These are phyloP conservation scores for Cryptococcus floricola DNA, from an alignment of 1,284 basidiomycete species.

Conservation along the genomic window DNA sequence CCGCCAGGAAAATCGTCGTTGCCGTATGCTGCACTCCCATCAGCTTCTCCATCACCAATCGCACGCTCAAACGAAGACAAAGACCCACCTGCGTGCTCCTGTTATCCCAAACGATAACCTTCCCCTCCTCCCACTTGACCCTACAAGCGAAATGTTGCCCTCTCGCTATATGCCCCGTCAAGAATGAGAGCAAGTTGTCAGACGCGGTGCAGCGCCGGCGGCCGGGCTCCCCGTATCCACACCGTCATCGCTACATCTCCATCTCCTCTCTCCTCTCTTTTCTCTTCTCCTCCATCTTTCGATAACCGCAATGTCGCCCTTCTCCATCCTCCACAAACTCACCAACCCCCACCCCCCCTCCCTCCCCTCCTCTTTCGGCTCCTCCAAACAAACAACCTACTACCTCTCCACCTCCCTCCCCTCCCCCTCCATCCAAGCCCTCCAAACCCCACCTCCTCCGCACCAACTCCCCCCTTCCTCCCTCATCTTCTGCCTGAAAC, in stretches of 20 bases:
- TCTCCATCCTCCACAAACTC: too few species aligned
- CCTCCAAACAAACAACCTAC: conserved; percentile 2
- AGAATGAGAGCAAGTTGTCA: conserved; percentile 7
- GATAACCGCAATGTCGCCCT: too few species aligned
- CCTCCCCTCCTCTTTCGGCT: conserved; percentile 11
- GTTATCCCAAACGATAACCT: conserved; percentile 10
- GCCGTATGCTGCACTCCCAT: background rate
- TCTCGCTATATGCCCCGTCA: conserved; percentile 6
- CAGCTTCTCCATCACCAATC: too few species aligned
- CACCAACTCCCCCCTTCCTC: conserved; percentile 7
- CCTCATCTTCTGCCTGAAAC: conserved; percentile 23
- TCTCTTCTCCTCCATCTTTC: too few species aligned
- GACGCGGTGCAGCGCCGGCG: background rate
- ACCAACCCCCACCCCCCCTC: conserved; percentile 2
- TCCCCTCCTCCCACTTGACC: conserved; percentile 6
- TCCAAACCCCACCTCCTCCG: conserved; percentile 6
- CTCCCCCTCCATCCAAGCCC: conserved; percentile 1
- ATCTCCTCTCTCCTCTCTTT: too few species aligned
- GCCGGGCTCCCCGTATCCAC: too few species aligned
- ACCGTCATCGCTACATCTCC: too few species aligned
- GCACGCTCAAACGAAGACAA: too few species aligned
- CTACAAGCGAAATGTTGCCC: conserved; percentile 10
- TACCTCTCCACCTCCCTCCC: conserved; percentile 3
- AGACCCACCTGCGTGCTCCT: background rate
- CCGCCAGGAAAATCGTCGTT: background rate